Evolutionary conservation across 805 yeast species (phyloP).

Genomic region (Saccharomyces jurei): DNA sequence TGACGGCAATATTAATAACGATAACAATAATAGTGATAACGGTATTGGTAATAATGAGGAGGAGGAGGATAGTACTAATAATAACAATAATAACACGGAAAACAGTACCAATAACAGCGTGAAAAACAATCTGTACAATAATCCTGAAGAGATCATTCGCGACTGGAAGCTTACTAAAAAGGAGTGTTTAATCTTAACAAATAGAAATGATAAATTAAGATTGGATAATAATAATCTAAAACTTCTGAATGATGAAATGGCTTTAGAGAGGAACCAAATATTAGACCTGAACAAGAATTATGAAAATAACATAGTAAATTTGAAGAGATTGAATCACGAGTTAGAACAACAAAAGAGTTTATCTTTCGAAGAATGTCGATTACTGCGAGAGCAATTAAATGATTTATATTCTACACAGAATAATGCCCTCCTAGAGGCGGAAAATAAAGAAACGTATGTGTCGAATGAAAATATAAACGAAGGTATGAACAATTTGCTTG

Average conservation of each 20-base stretch:
- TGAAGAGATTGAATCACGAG: constrained; percentile 34
- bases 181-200: constrained; percentile 32
- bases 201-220: constrained; percentile 25
- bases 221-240: constrained; percentile 21
- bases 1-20: constrained; percentile 2
- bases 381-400: constrained; percentile 49
- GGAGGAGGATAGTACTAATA: background rate
- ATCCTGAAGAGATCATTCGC: constrained; percentile 33
- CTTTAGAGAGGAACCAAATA: constrained; percentile 35
- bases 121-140: background rate
- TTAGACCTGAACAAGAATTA: constrained; percentile 22
- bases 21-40: no score
- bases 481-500: constrained; percentile 35
- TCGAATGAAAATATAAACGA: constrained; percentile 13
- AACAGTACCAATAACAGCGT: constrained; percentile 24
- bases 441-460: constrained; percentile 6
- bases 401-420: constrained; percentile 31
- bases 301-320: constrained; percentile 22
- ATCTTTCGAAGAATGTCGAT: constrained; percentile 50
- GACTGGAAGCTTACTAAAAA: constrained; percentile 35
- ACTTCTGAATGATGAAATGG: constrained; percentile 28
- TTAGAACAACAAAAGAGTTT: constrained; percentile 44
- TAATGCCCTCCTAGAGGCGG: constrained; percentile 10
- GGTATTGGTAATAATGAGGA: constrained; percentile 1
- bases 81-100: constrained; percentile 5